phyloP scores from a whole-genome alignment of 2,329 filamentous ascomycete species.

The Alternaria alternata region DNA sequence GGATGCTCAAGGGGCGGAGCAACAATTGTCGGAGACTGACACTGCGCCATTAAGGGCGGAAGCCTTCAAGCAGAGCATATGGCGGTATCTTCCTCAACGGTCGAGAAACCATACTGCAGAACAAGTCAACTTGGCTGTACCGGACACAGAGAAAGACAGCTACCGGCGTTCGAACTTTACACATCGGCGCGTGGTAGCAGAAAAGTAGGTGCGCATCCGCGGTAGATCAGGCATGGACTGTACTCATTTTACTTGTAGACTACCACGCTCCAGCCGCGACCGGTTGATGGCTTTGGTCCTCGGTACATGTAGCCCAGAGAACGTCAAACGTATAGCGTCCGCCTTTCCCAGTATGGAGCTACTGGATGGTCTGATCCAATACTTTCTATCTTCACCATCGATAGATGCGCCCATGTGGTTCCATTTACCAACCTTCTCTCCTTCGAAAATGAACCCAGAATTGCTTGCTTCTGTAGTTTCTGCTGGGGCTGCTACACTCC shows the following conservation, averaged over 20 bases:
- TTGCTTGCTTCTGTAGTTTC: constrained; percentile 68
- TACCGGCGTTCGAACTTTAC: constrained; percentile 43
- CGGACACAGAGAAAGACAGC: constrained; percentile 43
- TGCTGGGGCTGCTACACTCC: constrained; percentile 67
- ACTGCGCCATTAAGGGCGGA: constrained; percentile 36
- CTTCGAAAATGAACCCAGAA: constrained; percentile 65
- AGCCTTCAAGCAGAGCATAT: constrained; percentile 55
- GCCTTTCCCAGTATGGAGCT: constrained; percentile 70
- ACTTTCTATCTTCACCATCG: constrained; percentile 65
- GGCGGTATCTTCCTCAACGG: constrained; percentile 54
- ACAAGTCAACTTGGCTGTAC: constrained; percentile 51
- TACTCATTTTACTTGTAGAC: not conserved
- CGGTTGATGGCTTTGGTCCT: constrained; percentile 71
- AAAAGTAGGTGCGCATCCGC: constrained; percentile 31
- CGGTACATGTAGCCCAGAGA: constrained; percentile 62
- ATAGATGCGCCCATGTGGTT: constrained; percentile 68
- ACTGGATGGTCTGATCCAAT: constrained; percentile 68
- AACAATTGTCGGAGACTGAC: constrained; percentile 27
- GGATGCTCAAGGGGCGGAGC: constrained; percentile 27
- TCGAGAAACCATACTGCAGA: constrained; percentile 40
- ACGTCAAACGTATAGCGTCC: constrained; percentile 61
- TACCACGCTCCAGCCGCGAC: constrained; percentile 60
- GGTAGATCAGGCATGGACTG: not conserved
- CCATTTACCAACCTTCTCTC: constrained; percentile 67
- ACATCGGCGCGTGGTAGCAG: constrained; percentile 52